Conservation (phyloP, 768 basidiomycete species). For the Amanita thiersii region DNA sequence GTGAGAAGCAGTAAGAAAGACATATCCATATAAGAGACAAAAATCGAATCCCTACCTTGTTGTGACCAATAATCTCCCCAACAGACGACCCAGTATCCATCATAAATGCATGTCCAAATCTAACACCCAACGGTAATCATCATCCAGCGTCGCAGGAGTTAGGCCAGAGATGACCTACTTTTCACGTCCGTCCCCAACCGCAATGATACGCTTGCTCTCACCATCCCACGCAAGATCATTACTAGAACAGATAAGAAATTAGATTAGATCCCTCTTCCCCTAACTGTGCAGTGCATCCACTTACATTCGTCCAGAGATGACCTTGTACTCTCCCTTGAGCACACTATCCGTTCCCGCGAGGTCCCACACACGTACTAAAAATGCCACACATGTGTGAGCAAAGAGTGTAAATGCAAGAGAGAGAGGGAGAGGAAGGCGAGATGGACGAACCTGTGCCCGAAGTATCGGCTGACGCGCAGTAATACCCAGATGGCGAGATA, state of each 20-base stretch:
- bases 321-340: conserved; percentile 76
- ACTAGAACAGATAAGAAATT: conserved; percentile 26
- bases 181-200: conserved; percentile 87
- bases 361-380: conserved; percentile 86
- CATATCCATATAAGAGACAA: neutral
- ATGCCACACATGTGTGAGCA: neutral
- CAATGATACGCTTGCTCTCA: conserved; percentile 93
- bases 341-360: conserved; percentile 76
- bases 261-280: neutral
- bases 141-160: neutral
- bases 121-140: conserved; percentile 18
- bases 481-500: conserved; percentile 89
- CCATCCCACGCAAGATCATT: conserved; percentile 97
- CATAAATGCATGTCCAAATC: conserved; percentile 80
- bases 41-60: conserved; percentile 48
- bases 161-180: conserved; percentile 39
- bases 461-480: conserved; percentile 87
- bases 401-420: neutral
- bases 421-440: neutral
- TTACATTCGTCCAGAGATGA: conserved; percentile 67
- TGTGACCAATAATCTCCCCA: conserved; percentile 86
- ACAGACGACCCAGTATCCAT: conserved; percentile 77
- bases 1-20: neutral
- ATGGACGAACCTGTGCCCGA: conserved; percentile 61
- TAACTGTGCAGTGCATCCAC: conserved; percentile 15